These are phyloP conservation scores for Dactylonectria macrodidyma DNA, from an alignment of 2,329 filamentous ascomycete genomes.

Conservation along the genomic window DNA sequence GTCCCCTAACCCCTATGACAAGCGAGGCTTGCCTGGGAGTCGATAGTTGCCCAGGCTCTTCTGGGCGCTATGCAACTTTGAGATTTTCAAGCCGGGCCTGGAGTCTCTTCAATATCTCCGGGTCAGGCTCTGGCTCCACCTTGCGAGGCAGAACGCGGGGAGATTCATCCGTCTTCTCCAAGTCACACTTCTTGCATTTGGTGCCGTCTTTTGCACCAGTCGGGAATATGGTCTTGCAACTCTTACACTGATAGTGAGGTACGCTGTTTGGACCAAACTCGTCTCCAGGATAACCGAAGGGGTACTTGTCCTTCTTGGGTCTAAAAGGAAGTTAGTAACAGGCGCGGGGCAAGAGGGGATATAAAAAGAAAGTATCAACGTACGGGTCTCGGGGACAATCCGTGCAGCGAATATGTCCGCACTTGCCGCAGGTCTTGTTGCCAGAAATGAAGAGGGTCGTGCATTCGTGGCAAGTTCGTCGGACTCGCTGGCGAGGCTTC, in stretches of 20 bases:
- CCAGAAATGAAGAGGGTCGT: slow-evolving; percentile 71
- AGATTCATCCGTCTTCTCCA: slow-evolving; percentile 73
- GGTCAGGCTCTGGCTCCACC: slow-evolving; percentile 74
- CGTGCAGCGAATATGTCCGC: slow-evolving; percentile 82
- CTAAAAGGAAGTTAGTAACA: slow-evolving; percentile 53
- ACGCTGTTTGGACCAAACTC: slow-evolving; percentile 67
- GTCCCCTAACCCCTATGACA: slow-evolving; percentile 32
- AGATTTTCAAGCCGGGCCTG: slow-evolving; percentile 68
- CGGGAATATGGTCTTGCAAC: slow-evolving; percentile 73
- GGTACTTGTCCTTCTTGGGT: slow-evolving; percentile 78
- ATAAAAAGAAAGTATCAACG: slow-evolving; percentile 53
- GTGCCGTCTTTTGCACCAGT: slow-evolving; percentile 64
- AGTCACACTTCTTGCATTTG: slow-evolving; percentile 72
- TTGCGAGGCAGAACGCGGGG: slow-evolving; percentile 71
- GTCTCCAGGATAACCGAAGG: slow-evolving; percentile 79
- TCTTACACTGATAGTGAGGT: slow-evolving; percentile 72
- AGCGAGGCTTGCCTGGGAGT: neutral
- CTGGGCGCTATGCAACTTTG: slow-evolving; percentile 51
- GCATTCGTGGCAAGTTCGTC: slow-evolving; percentile 84
- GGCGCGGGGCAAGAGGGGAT: slow-evolving; percentile 2
- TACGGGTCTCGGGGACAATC: slow-evolving; percentile 87
- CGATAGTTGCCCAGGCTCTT: slow-evolving; percentile 6
- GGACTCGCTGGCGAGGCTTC: slow-evolving; percentile 79
- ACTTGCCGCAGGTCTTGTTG: slow-evolving; percentile 76
- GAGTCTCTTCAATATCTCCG: slow-evolving; percentile 70